Conservation (phyloP, 2,329 filamentous ascomycete genomes). For the Pseudocercospora vitis region DNA sequence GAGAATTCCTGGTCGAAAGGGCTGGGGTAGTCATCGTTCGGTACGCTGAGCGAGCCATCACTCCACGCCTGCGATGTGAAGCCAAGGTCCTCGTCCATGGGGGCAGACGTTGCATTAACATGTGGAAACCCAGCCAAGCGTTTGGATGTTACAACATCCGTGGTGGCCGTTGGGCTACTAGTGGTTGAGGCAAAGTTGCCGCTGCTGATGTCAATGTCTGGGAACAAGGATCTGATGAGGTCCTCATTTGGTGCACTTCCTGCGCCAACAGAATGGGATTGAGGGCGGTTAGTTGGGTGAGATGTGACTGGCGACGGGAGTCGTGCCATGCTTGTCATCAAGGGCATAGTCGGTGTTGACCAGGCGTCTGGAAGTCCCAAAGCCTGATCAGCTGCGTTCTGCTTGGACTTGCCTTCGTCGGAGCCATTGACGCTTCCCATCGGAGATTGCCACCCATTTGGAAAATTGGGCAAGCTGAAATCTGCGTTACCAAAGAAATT, state of each 20-base stretch:
- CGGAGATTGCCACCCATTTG: slow-evolving; percentile 28
- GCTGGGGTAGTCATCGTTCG: slow-evolving; percentile 33
- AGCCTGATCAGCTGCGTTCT: slow-evolving; percentile 12
- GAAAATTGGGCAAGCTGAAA: slow-evolving; percentile 22
- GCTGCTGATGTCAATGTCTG: slow-evolving; percentile 34
- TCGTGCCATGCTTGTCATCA: slow-evolving; percentile 18
- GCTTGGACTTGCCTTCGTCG: slow-evolving; percentile 20
- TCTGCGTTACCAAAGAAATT: slow-evolving; percentile 35
- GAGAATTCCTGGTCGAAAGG: slow-evolving; percentile 34
- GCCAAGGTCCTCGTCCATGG: slow-evolving; percentile 26
- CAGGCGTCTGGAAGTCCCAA: slow-evolving; percentile 25
- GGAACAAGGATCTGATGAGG: slow-evolving; percentile 36
- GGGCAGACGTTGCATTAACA: slow-evolving; percentile 14
- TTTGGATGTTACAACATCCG: slow-evolving; percentile 11
- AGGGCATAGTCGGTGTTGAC: slow-evolving; percentile 27
- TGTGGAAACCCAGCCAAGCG: slow-evolving; percentile 12
- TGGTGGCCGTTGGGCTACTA: slow-evolving; percentile 16
- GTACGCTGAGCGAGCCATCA: slow-evolving; percentile 36
- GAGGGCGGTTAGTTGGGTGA: slow-evolving; percentile 25
- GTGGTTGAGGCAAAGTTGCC: slow-evolving; percentile 18
- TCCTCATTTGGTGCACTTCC: slow-evolving; percentile 34
- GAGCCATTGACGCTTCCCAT: slow-evolving; percentile 12
- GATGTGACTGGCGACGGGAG: slow-evolving; percentile 18
- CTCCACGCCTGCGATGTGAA: slow-evolving; percentile 37
- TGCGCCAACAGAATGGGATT: slow-evolving; percentile 34